These are phyloP conservation scores for Dipteronia dyeriana DNA, from an alignment of 345 rosid species.

Conservation along the genomic window DNA sequence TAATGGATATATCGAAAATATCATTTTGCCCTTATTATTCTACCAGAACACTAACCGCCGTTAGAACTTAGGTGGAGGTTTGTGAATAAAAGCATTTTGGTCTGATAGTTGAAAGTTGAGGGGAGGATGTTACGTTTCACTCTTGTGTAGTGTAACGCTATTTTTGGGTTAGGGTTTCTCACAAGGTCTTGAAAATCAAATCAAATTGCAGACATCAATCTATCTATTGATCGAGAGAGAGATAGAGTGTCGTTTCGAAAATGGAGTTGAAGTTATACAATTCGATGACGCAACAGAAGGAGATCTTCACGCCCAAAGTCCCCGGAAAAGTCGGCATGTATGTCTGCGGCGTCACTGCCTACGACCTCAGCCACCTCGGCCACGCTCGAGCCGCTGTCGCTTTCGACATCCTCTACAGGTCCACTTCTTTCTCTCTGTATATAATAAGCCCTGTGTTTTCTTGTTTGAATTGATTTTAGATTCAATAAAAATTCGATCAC, in stretches of 20 bases:
- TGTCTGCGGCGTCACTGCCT: conserved; percentile 90
- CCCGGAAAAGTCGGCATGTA: conserved; percentile 75
- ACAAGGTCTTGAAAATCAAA: not conserved
- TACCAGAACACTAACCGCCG: too few species aligned
- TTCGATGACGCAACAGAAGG: conserved; percentile 67
- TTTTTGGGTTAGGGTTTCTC: conserved; percentile 4
- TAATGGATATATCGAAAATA: too few species aligned
- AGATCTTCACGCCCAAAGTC: conserved; percentile 47
- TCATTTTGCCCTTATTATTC: too few species aligned
- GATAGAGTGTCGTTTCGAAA: not conserved
- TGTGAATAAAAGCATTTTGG: too few species aligned
- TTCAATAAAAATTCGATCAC: not conserved
- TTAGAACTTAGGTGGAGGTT: too few species aligned
- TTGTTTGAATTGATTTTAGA: not conserved
- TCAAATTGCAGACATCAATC: not conserved
- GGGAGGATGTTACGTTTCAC: too few species aligned
- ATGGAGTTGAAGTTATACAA: conserved; percentile 55
- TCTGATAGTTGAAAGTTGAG: too few species aligned
- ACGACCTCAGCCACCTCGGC: conserved; percentile 85
- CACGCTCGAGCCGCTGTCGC: conserved; percentile 90
- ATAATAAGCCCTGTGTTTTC: not conserved
- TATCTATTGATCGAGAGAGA: not conserved
- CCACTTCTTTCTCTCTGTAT: not conserved
- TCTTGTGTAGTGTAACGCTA: not conserved
- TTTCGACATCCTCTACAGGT: conserved; percentile 86